Base-by-base conservation (phyloP, 352 stramenopile species). In the Phytopythium kandeliae region DNA sequence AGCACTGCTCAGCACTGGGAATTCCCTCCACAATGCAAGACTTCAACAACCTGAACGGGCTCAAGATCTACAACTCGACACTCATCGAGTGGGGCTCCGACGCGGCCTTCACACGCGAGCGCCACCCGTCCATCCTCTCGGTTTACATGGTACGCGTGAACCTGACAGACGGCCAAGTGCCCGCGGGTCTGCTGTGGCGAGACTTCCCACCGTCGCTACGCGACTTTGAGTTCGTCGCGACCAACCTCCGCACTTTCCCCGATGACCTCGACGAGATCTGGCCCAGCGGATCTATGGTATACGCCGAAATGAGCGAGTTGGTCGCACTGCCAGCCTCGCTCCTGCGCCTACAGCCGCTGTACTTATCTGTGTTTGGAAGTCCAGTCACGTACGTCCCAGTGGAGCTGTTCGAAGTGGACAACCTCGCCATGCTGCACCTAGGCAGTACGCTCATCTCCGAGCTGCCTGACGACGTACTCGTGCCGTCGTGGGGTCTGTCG, bases 21-120 rank as follows among this genome's bases (percentile, higher is more conserved):
- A 55, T 80, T 4, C 58, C 65, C 1, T 7, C 56, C 10, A 45
- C 53, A n/a, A 44, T 80, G 25, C 38, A 44, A 8, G 17, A 54
- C 2, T 77, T 77, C 28, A 33, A 12, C 4, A 51, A 43, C 13
- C 54, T 80, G 4, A 57, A 53, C 11, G 65, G 52, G 1, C 37
- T 77, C 38, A 71, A 77, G 52, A 43, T 73, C 3, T 75, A 75
- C 57, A 80, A 80, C 19, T 58, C 58, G 17, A 73, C 63, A 5
- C 51, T 80, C 28, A 10, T 26, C 1, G 46, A 61, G 3, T 80
- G 70, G 70, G 28, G 21, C 0, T 35, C 21, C 0, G 51, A 67
- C 7, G 63, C 60, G 11, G 69, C 58, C 17, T 30, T 76, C 15
- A 62, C 43, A 9, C 51, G 61, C 11, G 33, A 36, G 12, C 46